phyloP scores from a whole-genome alignment of 768 basidiomycete species.

The Tricholoma bakamatsutake region DNA sequence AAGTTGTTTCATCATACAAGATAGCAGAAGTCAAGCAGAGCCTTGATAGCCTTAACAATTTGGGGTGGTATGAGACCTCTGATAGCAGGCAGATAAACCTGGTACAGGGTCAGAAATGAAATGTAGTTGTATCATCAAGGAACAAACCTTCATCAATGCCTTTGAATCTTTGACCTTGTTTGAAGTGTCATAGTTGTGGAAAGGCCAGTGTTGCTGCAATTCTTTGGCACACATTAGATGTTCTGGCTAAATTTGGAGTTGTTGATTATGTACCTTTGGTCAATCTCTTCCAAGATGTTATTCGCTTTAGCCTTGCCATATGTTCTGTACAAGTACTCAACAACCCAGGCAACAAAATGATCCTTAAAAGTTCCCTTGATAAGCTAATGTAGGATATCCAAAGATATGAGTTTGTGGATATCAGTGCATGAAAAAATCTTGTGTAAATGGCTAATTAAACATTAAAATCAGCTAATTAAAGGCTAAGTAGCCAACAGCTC shows the following conservation, averaged over 20 bases:
- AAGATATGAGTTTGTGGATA: background rate
- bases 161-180: background rate
- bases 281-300: background rate
- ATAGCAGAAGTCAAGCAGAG: background rate
- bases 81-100: background rate
- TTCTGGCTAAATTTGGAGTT: too few species aligned
- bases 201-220: background rate
- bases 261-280: constrained; percentile 11
- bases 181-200: background rate
- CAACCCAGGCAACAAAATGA: background rate
- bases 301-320: background rate
- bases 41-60: background rate
- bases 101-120: background rate
- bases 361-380: background rate
- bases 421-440: background rate
- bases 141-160: background rate
- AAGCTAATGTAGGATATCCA: background rate
- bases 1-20: background rate
- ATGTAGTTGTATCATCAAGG: background rate
- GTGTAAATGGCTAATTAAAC: background rate
- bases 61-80: background rate
- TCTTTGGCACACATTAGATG: background rate
- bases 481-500: background rate
- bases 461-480: too few species aligned
- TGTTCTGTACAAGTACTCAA: background rate